A percentile compares a stretch with the other conserved stretches of the same genome.
Conservation (phyloP, 2,329 filamentous ascomycete species). For the Coleophoma eucalyptorum region DNA sequence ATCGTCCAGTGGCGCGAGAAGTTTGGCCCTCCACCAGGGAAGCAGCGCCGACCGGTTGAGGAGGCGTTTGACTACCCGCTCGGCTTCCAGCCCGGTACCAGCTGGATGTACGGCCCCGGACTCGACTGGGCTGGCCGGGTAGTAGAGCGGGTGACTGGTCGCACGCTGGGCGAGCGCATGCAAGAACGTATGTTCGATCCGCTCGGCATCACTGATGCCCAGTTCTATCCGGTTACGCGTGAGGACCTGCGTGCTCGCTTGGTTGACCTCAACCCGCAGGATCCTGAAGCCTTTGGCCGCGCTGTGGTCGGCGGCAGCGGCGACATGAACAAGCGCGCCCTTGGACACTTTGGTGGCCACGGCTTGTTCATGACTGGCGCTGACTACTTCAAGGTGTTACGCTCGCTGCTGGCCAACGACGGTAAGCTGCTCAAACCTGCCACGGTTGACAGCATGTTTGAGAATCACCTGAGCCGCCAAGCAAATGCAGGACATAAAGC, state of each 20-base stretch:
- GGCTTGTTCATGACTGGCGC: slow-evolving; percentile 28
- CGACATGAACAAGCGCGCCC: background rate
- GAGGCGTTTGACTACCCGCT: background rate
- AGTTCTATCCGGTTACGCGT: slow-evolving; percentile 8
- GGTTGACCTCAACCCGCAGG: slow-evolving; percentile 5
- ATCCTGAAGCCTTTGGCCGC: no score
- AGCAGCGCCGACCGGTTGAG: slow-evolving; percentile 6
- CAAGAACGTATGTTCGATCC: slow-evolving; percentile 37
- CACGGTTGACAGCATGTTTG: slow-evolving; percentile 39
- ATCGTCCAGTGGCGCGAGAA: slow-evolving; percentile 8
- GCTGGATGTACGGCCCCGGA: slow-evolving; percentile 4
- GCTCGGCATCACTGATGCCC: background rate
- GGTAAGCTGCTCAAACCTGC: slow-evolving; percentile 37
- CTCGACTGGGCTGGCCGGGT: slow-evolving; percentile 31
- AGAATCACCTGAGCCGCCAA: background rate
- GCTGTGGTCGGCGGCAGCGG: background rate
- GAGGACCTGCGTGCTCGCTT: slow-evolving; percentile 17
- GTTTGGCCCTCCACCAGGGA: slow-evolving; percentile 16
- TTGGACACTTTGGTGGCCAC: slow-evolving; percentile 26
- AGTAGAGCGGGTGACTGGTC: slow-evolving; percentile 38
- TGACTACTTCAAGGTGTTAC: slow-evolving; percentile 38
- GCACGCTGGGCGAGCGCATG: slow-evolving; percentile 42
- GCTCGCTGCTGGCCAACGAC: slow-evolving; percentile 43
- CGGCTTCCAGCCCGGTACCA: slow-evolving; percentile 2
- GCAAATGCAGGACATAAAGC: background rate